Evolutionary conservation across 257 asterid genomes (phyloP), one percentile per base, ranked within the genome.

Genomic region (Capsicum baccatum): DNA sequence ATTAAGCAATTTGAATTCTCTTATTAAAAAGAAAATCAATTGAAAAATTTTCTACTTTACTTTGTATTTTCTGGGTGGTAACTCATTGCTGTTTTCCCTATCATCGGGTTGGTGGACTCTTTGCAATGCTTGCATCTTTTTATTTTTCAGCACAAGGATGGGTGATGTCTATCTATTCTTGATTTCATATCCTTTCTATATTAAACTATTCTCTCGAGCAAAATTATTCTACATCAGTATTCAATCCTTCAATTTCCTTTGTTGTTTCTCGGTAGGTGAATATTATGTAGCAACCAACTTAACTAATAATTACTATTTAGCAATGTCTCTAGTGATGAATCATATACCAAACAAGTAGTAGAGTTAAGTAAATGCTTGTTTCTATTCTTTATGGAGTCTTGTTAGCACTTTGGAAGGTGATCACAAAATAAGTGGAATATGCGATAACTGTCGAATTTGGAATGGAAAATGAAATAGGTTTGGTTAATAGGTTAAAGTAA

Each of bases 101-200:
- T 79, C 87, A 85, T 83, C 91, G 95, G 99, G 95, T 94, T 39
- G 97, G 97, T 73, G 98, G 99, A 60, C 98, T 97, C 86, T 81
- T 93, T 69, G 97, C 95, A 26, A 95, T 97, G 97, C 84, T 93
- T 90, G 93, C 90, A 54, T 91, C 99, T 42, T 97, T 94, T 89
- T 97, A 97, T 91, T 91, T 95, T 83, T 89, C 95, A 87, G 92
- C 99, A 85, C 93, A 89, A 89, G 98, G 99, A 86, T 97, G 99
- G 99, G 91, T 97, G 59, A 88, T 84, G 85, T 92, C 97, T 85
- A 83, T 98, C 67, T 87, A 87, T 84, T 91, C 92, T 84, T 98
- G 98, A 47, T 88, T 97, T 85, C 88, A 97, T 97, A 97, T 97
- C 99, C 99, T 94, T 91, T 87, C 70, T 50, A n/a, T 21, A 79